phyloP scores from a whole-genome alignment of 495 filamentous ascomycete genomes.

The Aspergillus ellipticus region DNA sequence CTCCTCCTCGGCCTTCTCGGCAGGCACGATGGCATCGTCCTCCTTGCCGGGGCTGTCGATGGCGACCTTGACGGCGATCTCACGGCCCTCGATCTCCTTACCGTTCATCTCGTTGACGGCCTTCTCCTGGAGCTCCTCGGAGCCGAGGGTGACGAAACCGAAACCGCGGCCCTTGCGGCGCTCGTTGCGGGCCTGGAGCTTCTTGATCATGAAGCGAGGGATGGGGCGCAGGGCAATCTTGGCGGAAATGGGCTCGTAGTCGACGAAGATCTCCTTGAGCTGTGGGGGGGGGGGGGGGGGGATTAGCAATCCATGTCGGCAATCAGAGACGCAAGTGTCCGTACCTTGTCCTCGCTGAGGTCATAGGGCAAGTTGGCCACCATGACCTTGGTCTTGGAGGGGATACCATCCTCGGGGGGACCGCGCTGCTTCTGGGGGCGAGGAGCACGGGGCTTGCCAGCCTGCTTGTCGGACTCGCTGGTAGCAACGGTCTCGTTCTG shows the following conservation, averaged over 20 bases:
- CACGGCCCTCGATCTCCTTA: conserved; percentile 95
- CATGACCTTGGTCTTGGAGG: conserved; percentile 99
- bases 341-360: conserved; percentile 92
- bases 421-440: conserved; percentile 70
- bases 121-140: conserved; percentile 95
- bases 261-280: conserved; percentile 94
- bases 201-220: conserved; percentile 99
- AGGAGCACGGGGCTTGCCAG: conserved; percentile 45
- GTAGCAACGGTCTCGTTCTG: conserved; percentile 52
- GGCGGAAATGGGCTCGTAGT: conserved; percentile 83
- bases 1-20: conserved; percentile 46
- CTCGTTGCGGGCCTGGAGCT: conserved; percentile 95
- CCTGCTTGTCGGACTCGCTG: conserved; percentile 60
- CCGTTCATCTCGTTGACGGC: conserved; percentile 97
- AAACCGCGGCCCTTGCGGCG: conserved; percentile 99
- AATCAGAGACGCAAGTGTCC: conserved; percentile 12
- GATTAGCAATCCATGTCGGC: conserved; percentile 33
- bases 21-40: conserved; percentile 75
- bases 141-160: conserved; percentile 92
- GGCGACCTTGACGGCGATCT: conserved; percentile 99
- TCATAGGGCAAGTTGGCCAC: conserved; percentile 98
- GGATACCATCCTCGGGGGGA: conserved; percentile 94
- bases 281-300: conserved; percentile 36
- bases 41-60: conserved; percentile 99
- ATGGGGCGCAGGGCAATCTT: conserved; percentile 99